Evolutionary conservation across 176 grass and related monocot species (phyloP).

Genomic region (Rhynchospora pubera): DNA sequence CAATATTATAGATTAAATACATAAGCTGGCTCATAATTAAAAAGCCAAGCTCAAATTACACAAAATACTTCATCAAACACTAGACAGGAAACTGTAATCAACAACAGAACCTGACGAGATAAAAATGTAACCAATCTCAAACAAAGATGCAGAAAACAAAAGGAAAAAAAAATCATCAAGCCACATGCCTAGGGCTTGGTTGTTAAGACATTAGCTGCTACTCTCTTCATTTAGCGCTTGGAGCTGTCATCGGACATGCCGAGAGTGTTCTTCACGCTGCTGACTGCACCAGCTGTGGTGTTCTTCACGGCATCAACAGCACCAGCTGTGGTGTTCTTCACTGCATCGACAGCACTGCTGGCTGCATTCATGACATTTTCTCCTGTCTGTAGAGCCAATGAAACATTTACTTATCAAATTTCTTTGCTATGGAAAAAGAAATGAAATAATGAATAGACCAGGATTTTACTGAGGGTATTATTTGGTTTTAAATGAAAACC

Average conservation of each 20-base stretch:
- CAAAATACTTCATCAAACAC: background rate
- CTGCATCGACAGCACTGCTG: background rate
- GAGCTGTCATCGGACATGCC: slow-evolving; percentile 12
- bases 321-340: slow-evolving; percentile 8
- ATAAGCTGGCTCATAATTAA: background rate
- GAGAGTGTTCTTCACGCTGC: slow-evolving; percentile 3
- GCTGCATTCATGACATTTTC: background rate
- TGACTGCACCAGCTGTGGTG: slow-evolving; percentile 1
- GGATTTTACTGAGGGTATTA: background rate
- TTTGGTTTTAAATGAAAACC: background rate
- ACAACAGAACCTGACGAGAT: background rate
- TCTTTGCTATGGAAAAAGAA: background rate
- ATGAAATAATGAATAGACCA: background rate
- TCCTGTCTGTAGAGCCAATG: background rate
- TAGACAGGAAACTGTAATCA: background rate
- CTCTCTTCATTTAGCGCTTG: slow-evolving; percentile 6
- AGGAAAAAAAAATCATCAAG: background rate
- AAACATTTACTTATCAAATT: background rate
- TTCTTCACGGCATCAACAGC: slow-evolving; percentile 16
- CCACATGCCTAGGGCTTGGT: background rate
- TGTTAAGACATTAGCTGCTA: background rate
- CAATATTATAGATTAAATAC: background rate
- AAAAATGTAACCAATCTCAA: background rate
- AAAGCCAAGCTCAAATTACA: background rate
- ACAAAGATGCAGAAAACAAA: background rate